Evolutionary conservation across 768 basidiomycete species (phyloP).

Genomic region (Tulasnella sp.): DNA sequence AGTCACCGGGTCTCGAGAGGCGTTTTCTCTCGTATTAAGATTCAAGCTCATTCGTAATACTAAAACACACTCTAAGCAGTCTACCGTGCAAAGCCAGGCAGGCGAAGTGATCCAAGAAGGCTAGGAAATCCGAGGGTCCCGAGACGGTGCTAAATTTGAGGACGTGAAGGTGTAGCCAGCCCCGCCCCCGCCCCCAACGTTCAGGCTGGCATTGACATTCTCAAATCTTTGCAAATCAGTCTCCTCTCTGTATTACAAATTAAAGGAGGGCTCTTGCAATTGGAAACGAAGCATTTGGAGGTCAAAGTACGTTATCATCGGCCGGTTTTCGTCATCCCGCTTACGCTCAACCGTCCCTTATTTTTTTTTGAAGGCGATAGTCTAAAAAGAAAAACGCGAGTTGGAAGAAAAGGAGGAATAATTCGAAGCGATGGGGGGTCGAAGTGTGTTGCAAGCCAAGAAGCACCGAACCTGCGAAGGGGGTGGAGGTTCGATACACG

Average conservation of each 20-base stretch:
- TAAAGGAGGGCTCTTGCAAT: slow-evolving; percentile 7
- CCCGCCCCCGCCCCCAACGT: background rate
- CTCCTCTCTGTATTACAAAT: background rate
- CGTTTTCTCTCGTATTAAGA: background rate
- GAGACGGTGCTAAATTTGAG: slow-evolving; percentile 79
- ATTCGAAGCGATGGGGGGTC: slow-evolving; percentile 64
- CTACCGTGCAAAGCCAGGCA: slow-evolving; percentile 70
- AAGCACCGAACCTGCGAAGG: slow-evolving; percentile 6
- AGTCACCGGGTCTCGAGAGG: slow-evolving; percentile 33
- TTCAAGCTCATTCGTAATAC: background rate
- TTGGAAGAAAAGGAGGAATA: slow-evolving; percentile 64
- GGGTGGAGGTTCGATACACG: slow-evolving; percentile 7
- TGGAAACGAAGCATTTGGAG: slow-evolving; percentile 29
- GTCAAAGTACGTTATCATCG: too few species aligned
- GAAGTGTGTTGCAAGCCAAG: slow-evolving; percentile 49
- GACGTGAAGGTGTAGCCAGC: slow-evolving; percentile 80
- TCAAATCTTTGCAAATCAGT: slow-evolving; percentile 8
- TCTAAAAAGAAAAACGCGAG: slow-evolving; percentile 58
- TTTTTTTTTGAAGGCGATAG: background rate
- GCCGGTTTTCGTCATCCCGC: background rate
- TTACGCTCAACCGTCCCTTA: too few species aligned
- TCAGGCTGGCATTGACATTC: slow-evolving; percentile 16
- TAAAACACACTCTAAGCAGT: slow-evolving; percentile 51
- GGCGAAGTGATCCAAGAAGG: slow-evolving; percentile 83
- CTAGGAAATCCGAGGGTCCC: slow-evolving; percentile 74